Conservation (phyloP, 331 rosid genomes). For the Acacia concinna region DNA sequence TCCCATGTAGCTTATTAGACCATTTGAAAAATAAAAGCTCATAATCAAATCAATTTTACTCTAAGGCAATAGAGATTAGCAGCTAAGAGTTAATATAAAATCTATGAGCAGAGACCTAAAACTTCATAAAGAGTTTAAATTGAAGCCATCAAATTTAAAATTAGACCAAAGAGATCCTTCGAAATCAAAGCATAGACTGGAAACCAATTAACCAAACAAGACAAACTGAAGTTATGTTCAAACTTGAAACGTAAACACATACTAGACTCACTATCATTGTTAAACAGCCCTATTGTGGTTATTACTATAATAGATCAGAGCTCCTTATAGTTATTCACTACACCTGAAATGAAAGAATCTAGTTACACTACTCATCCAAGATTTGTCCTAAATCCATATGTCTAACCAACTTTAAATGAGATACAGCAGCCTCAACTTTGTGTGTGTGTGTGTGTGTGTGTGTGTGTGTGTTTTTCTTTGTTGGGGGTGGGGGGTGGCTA, state of each 20-base stretch:
- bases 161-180: background rate
- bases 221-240: background rate
- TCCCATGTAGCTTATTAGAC: background rate
- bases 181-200: background rate
- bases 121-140: background rate
- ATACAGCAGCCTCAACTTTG: no score
- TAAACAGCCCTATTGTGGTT: background rate
- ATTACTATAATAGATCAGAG: slow-evolving; percentile 19
- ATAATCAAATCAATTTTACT: background rate
- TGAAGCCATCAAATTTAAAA: background rate
- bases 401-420: background rate
- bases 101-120: background rate
- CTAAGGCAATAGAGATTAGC: background rate
- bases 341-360: background rate
- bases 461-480: no score
- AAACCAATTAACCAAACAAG: background rate
- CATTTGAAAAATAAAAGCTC: background rate
- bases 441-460: no score
- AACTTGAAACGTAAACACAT: background rate
- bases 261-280: background rate
- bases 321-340: background rate
- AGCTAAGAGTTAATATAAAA: background rate
- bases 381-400: slow-evolving; percentile 12
- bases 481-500: no score
- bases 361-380: background rate